These are phyloP conservation scores for Teunomyces funiuensis DNA, from an alignment of 805 yeast species.

Conservation along the genomic window DNA sequence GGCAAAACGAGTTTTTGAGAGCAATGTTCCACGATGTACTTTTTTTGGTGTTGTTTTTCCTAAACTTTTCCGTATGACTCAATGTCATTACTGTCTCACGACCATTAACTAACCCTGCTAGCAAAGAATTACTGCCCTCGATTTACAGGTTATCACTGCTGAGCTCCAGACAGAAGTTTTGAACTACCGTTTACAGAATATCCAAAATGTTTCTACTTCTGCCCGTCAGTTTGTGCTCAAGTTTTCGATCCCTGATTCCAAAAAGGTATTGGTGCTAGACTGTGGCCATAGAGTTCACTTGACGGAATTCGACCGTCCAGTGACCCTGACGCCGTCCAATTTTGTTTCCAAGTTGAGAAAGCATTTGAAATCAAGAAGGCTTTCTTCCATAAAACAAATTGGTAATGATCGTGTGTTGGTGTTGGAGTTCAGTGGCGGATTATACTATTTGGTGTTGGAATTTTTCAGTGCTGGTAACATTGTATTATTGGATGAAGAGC, in stretches of 20 bases:
- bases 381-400: constrained; percentile 71
- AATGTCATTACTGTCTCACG: neutral
- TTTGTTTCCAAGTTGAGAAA: constrained; percentile 86
- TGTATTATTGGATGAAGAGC: constrained; percentile 66
- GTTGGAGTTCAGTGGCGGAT: constrained; percentile 80
- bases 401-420: constrained; percentile 83
- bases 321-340: constrained; percentile 78
- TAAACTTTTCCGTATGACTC: neutral
- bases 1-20: neutral
- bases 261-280: constrained; percentile 72
- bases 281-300: constrained; percentile 81
- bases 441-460: constrained; percentile 75
- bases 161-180: constrained; percentile 62
- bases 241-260: constrained; percentile 81
- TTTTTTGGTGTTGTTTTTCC: neutral
- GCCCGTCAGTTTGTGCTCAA: constrained; percentile 73
- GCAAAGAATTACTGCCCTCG: constrained; percentile 87
- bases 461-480: constrained; percentile 96
- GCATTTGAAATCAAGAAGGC: constrained; percentile 76
- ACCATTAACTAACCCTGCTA: constrained; percentile 22
- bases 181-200: constrained; percentile 75
- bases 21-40: too few species aligned
- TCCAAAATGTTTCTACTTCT: constrained; percentile 75
- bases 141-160: constrained; percentile 64
- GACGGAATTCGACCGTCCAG: constrained; percentile 78